These are phyloP conservation scores for Vaccinium vitisidaea DNA, from an alignment of 148 eudicot species.

Conservation along the genomic window DNA sequence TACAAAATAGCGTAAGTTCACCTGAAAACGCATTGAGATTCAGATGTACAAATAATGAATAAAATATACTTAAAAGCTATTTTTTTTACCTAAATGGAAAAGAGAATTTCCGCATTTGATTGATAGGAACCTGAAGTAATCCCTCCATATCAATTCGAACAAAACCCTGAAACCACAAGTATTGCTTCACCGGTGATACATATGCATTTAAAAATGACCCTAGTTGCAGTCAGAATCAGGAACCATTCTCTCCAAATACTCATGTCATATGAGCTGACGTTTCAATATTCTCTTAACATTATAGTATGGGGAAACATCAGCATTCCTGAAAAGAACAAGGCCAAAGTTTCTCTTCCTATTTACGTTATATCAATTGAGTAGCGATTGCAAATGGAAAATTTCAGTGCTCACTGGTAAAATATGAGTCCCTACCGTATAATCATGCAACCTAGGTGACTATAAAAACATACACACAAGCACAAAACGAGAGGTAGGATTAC, in stretches of 20 bases:
- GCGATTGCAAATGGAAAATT: background rate
- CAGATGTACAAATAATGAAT: too few species aligned
- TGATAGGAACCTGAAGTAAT: conserved; percentile 90
- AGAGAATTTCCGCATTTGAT: conserved; percentile 76
- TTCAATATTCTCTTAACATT: background rate
- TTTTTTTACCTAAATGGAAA: conserved; percentile 63
- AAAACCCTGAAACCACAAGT: conserved; percentile 64
- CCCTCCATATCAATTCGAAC: conserved; percentile 95
- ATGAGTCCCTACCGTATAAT: background rate
- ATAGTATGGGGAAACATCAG: background rate
- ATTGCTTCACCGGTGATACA: background rate
- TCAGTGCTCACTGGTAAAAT: background rate
- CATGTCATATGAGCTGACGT: background rate
- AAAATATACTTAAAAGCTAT: background rate
- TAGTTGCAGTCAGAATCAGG: background rate
- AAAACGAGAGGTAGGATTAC: conserved; percentile 34
- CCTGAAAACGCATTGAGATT: background rate
- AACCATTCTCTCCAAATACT: background rate
- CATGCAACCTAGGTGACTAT: background rate
- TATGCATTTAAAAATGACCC: background rate
- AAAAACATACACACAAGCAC: background rate
- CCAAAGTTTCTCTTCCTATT: background rate
- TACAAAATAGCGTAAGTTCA: background rate
- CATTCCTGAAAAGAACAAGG: background rate
- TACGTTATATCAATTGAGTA: background rate